Evolutionary conservation across 1,284 basidiomycete species (phyloP), one percentile per base, ranked within the genome.

Genomic region (Fistulinella staudtii): DNA sequence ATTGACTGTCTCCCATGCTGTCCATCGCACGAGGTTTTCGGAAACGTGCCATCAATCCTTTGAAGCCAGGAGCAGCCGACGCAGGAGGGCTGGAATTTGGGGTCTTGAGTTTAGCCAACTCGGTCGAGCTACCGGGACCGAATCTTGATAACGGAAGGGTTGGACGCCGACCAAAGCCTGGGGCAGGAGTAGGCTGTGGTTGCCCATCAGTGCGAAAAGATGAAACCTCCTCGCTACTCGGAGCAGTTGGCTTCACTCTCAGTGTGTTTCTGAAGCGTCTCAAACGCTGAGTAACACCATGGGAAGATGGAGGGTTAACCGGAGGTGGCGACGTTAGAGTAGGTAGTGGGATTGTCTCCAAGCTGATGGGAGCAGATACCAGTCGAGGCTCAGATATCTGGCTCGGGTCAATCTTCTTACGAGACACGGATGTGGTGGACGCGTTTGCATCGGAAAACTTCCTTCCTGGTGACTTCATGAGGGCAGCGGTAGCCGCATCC

Each of bases 1-100:
- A 61, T 36, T 59, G 64, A 46, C 62, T 57, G 43, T 66, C 61
- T 36, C 60, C 63, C 21, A 43, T 11, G 25, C 44, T 47, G 36
- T 66, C 61, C n/a, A 68, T 56, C 17, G 68, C 58, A 42, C 81
- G 75, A 49, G 74, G 77, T 58, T 80, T 89, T 39, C 85, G 77
- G 60, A 90, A 85, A 29, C 84, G 77, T 22, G 85, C 78, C 77
- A 90, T 88, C 63, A 90, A 83, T 9, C 85, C 80, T 61, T 80
- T 85, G 20, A 89, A 56, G 33, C 85, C 82, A 27, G 85, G 86
- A 11, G 79, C 74, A 20, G 84, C 77, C 17, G 84, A 81, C 5
- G 82, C 77, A 50, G 83, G 82, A 17, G 83, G 81, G 46, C 75
- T 78, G 14, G 75, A 64, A 18, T 75, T 56, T 18, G 76, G 62